Percentiles rank a stretch among this genome's conserved stretches.
phyloP scores from a whole-genome alignment of 2,329 filamentous ascomycete genomes.

The Xylaria sp. region DNA sequence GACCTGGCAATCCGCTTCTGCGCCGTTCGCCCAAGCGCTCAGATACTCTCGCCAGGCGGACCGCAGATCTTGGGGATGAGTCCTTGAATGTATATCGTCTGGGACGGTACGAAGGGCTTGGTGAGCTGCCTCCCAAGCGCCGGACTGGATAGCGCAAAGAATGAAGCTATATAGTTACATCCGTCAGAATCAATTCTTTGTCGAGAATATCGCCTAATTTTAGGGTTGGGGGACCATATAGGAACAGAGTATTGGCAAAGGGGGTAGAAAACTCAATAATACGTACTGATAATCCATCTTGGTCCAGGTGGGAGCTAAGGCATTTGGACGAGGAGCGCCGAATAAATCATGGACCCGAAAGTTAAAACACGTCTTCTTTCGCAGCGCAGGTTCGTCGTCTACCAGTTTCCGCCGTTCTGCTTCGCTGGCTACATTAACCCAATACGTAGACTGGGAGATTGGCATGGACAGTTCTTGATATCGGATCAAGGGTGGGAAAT shows the following conservation, averaged over 20 bases:
- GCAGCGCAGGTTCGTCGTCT: conserved; percentile 24
- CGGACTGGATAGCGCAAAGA: conserved; percentile 42
- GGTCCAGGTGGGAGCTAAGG: conserved; percentile 38
- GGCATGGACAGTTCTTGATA: conserved; percentile 45
- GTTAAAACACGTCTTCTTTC: conserved; percentile 32
- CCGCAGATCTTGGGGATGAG: conserved; percentile 22
- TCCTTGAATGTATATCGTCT: conserved; percentile 41
- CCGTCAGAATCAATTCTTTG: not conserved
- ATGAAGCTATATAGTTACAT: conserved; percentile 29
- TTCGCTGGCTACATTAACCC: conserved; percentile 37
- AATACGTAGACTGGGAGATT: conserved; percentile 40
- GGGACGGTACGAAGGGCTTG: conserved; percentile 41
- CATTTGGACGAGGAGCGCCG: conserved; percentile 38
- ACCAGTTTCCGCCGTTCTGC: conserved; percentile 36
- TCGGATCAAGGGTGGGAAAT: conserved; percentile 41
- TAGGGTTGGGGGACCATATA: not conserved
- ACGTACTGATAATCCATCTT: conserved; percentile 43
- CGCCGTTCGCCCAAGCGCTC: conserved; percentile 29
- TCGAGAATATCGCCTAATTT: not conserved
- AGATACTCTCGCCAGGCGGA: conserved; percentile 32
- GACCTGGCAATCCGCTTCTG: conserved; percentile 39
- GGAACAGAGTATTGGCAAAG: too few species aligned
- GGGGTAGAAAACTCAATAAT: not conserved
- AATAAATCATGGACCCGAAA: conserved; percentile 42
- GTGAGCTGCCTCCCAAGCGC: conserved; percentile 41